These are phyloP conservation scores for Pholiota molesta DNA, from an alignment of 768 basidiomycete species.

Conservation along the genomic window DNA sequence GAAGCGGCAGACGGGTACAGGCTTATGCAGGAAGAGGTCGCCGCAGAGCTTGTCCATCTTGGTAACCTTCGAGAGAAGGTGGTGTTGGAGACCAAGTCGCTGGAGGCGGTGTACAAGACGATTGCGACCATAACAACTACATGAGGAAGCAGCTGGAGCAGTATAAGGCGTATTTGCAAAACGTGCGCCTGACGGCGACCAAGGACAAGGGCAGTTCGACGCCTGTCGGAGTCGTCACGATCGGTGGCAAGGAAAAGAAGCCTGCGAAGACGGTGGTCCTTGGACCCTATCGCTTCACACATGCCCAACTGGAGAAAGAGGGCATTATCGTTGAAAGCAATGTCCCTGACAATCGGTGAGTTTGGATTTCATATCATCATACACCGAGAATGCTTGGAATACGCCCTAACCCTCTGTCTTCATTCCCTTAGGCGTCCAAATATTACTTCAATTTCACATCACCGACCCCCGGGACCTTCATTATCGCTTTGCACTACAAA, in stretches of 20 bases:
- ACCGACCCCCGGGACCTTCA: slow-evolving; percentile 96
- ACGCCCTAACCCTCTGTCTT: not conserved
- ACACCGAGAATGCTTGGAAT: slow-evolving; percentile 6
- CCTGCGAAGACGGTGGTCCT: slow-evolving; percentile 80
- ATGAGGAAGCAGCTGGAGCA: slow-evolving; percentile 95
- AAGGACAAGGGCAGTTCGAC: slow-evolving; percentile 89
- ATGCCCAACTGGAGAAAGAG: slow-evolving; percentile 98
- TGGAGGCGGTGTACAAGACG: slow-evolving; percentile 98
- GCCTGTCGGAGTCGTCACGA: slow-evolving; percentile 92
- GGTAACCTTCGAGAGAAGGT: slow-evolving; percentile 98
- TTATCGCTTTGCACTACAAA: slow-evolving; percentile 98
- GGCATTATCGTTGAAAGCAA: slow-evolving; percentile 99
- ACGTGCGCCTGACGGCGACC: slow-evolving; percentile 87
- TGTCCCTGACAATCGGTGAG: slow-evolving; percentile 95
- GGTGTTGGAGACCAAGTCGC: slow-evolving; percentile 83
- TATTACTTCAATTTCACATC: slow-evolving; percentile 99
- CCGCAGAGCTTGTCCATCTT: slow-evolving; percentile 92
- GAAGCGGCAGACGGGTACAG: slow-evolving; percentile 83
- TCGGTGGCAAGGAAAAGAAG: slow-evolving; percentile 98
- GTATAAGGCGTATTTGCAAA: slow-evolving; percentile 99
- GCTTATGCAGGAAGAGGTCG: slow-evolving; percentile 97
- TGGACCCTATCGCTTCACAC: slow-evolving; percentile 97
- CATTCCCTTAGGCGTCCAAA: slow-evolving; percentile 76
- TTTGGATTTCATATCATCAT: slow-evolving; percentile 9
- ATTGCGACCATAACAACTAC: slow-evolving; percentile 99